Conservation (phyloP, 2,329 filamentous ascomycete genomes). For the Setomelanomma holmii region DNA sequence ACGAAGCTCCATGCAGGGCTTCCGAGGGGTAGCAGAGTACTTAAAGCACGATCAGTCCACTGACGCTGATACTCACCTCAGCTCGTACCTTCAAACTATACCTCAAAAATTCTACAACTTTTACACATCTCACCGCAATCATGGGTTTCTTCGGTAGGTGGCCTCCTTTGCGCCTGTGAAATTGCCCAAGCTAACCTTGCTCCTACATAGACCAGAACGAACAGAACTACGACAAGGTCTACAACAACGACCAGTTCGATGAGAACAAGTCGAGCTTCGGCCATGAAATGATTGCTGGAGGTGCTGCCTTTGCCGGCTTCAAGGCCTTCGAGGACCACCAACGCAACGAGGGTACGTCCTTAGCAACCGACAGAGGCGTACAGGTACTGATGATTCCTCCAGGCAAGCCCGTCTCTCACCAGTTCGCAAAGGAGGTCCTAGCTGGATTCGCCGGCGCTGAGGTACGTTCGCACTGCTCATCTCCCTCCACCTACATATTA, state of each 20-base stretch:
- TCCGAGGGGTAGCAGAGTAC: slow-evolving; percentile 12
- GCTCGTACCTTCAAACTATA: background rate
- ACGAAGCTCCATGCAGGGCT: slow-evolving; percentile 13
- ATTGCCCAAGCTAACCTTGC: background rate
- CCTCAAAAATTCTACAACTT: background rate
- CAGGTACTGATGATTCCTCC: slow-evolving; percentile 2
- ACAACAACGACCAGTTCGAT: slow-evolving; percentile 54
- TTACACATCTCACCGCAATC: slow-evolving; percentile 22
- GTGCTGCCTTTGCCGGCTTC: slow-evolving; percentile 79
- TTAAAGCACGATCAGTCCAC: slow-evolving; percentile 12
- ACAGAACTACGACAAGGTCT: slow-evolving; percentile 63
- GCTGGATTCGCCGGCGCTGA: slow-evolving; percentile 76
- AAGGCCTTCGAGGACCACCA: slow-evolving; percentile 80
- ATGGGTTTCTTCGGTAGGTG: slow-evolving; percentile 56
- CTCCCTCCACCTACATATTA: too few relatives aligned
- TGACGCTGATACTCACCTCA: background rate
- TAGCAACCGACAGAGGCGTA: background rate
- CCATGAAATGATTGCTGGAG: slow-evolving; percentile 78
- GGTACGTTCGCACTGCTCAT: slow-evolving; percentile 54
- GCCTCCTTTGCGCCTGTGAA: background rate
- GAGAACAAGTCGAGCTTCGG: slow-evolving; percentile 69
- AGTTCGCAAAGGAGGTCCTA: slow-evolving; percentile 78
- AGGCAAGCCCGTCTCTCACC: slow-evolving; percentile 75
- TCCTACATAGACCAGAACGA: slow-evolving; percentile 57
- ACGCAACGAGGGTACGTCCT: slow-evolving; percentile 67